A percentile compares a stretch with the other conserved stretches of the same genome.
Evolutionary conservation across 805 yeast genomes (phyloP).

Genomic region (Wickerhamomyces chaumierensis): DNA sequence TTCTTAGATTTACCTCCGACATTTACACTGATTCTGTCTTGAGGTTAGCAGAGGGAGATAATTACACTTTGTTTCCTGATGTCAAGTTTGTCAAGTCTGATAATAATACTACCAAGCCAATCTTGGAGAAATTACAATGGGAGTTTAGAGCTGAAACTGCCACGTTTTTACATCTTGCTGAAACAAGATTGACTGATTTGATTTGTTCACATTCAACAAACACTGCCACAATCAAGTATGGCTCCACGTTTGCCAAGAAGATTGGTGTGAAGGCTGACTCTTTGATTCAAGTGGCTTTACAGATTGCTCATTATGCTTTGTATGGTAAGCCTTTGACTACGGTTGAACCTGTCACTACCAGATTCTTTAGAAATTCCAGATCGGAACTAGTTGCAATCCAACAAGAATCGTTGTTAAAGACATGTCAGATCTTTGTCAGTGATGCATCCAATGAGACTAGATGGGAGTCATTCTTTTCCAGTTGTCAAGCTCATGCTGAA

Average conservation of each 20-base stretch:
- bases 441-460: slow-evolving; percentile 33
- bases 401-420: slow-evolving; percentile 34
- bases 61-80: slow-evolving; percentile 29
- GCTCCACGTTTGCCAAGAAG: slow-evolving; percentile 63
- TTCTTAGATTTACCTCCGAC: slow-evolving; percentile 77
- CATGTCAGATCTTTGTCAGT: slow-evolving; percentile 57
- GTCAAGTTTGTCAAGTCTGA: slow-evolving; percentile 15
- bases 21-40: slow-evolving; percentile 82
- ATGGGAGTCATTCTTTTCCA: slow-evolving; percentile 37
- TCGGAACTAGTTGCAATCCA: slow-evolving; percentile 63
- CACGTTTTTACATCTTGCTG: slow-evolving; percentile 62
- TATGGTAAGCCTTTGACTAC: slow-evolving; percentile 86
- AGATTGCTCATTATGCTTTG: slow-evolving; percentile 81
- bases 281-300: slow-evolving; percentile 81
- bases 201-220: slow-evolving; percentile 72
- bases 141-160: slow-evolving; percentile 24
- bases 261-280: slow-evolving; percentile 86
- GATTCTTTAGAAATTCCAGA: slow-evolving; percentile 56
- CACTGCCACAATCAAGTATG: slow-evolving; percentile 65
- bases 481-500: slow-evolving; percentile 40
- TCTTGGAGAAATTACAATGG: slow-evolving; percentile 23
- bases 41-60: slow-evolving; percentile 63
- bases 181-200: slow-evolving; percentile 78
- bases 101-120: slow-evolving; percentile 8
- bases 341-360: slow-evolving; percentile 79